A percentile compares a stretch with the other conserved stretches of the same genome.
phyloP scores from a whole-genome alignment of 192 early-diverging fungal genomes.

The Linnemannia exigua region DNA sequence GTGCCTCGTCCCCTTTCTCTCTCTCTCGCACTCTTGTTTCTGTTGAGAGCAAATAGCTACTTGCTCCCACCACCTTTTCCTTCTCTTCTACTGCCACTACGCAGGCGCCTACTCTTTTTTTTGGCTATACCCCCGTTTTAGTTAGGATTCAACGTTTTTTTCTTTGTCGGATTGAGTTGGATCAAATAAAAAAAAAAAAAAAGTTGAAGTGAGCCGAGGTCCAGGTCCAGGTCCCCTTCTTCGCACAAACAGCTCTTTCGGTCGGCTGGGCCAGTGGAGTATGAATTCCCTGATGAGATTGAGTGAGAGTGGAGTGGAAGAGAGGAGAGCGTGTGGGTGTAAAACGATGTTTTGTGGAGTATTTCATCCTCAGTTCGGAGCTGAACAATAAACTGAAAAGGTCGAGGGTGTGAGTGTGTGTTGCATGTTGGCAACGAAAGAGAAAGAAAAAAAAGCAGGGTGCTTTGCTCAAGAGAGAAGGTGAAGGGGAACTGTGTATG shows the following conservation, averaged over 20 bases:
- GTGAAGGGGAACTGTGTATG: not conserved
- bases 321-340: not conserved
- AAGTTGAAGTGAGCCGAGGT: not conserved
- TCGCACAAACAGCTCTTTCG: no score
- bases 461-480: not conserved
- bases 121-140: not conserved
- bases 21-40: no score
- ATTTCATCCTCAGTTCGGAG: conserved; percentile 3
- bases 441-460: conserved; percentile 1
- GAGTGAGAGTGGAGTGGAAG: not conserved
- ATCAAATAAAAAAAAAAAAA: not conserved
- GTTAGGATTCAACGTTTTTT: not conserved
- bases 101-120: not conserved
- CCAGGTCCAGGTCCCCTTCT: not conserved
- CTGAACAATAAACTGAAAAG: no score
- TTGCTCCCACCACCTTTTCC: not conserved
- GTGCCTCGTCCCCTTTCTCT: not conserved
- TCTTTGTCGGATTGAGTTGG: not conserved
- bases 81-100: not conserved
- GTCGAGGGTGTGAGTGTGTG: not conserved
- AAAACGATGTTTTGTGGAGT: not conserved
- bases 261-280: not conserved
- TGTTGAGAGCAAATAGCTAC: not conserved
- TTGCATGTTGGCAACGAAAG: not conserved
- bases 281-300: not conserved